Evolutionary conservation across 805 yeast species (phyloP).

Genomic region (Monosporozyma aquatica): DNA sequence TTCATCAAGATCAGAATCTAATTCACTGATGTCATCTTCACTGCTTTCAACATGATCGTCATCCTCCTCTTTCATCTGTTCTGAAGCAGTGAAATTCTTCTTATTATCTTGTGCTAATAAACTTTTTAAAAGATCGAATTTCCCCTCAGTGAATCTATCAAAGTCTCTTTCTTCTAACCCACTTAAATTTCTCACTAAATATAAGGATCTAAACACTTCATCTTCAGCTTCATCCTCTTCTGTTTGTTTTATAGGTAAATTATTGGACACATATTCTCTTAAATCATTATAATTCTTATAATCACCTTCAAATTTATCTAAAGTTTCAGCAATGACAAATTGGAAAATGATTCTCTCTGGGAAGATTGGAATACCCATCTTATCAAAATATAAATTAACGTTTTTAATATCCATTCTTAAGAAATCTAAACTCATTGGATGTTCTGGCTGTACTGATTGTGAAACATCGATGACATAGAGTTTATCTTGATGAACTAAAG

Average conservation of each 20-base stretch:
- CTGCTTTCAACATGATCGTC: slow-evolving; percentile 9
- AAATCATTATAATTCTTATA: slow-evolving; percentile 28
- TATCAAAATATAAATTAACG: slow-evolving; percentile 76
- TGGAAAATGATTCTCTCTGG: slow-evolving; percentile 77
- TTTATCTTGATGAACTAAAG: slow-evolving; percentile 70
- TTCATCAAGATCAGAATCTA: slow-evolving; percentile 12
- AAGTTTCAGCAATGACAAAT: slow-evolving; percentile 50
- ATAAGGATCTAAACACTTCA: slow-evolving; percentile 76
- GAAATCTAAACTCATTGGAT: slow-evolving; percentile 92
- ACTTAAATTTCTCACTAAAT: slow-evolving; percentile 69
- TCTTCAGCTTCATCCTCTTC: slow-evolving; percentile 61
- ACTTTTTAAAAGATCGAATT: slow-evolving; percentile 66
- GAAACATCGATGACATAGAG: slow-evolving; percentile 92
- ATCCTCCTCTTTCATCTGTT: slow-evolving; percentile 23
- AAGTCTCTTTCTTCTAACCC: slow-evolving; percentile 87
- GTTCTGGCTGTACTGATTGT: slow-evolving; percentile 95
- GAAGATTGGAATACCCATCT: slow-evolving; percentile 64
- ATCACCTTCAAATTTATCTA: slow-evolving; percentile 35
- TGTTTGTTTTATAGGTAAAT: slow-evolving; percentile 47
- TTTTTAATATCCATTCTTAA: slow-evolving; percentile 96
- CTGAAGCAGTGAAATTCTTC: slow-evolving; percentile 18
- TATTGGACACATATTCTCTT: slow-evolving; percentile 32
- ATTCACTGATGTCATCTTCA: slow-evolving; percentile 22
- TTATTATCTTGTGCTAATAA: slow-evolving; percentile 40
- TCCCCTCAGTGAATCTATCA: slow-evolving; percentile 66